Conservation (phyloP, 164 flowering plant genomes). For the Vitis rotundifolia region DNA sequence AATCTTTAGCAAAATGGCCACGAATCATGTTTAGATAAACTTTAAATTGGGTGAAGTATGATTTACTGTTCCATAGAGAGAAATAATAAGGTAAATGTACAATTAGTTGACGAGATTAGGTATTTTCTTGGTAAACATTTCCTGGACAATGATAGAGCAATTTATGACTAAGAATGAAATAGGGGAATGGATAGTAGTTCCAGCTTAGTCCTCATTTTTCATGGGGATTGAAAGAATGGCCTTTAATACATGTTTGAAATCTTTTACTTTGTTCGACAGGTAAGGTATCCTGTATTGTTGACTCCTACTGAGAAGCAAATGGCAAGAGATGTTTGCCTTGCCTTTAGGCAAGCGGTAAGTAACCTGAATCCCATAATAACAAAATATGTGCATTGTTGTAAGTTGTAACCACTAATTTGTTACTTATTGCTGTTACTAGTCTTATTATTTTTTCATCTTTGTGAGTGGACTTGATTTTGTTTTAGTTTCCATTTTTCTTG, state of each 20-base stretch:
- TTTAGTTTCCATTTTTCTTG: not conserved
- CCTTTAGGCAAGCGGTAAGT: constrained; percentile 91
- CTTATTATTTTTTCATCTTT: not conserved
- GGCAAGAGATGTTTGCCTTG: constrained; percentile 96
- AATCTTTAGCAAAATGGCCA: no score
- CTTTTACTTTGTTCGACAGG: constrained; percentile 37
- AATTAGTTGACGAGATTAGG: not conserved
- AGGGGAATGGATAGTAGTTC: not conserved
- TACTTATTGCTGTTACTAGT: not conserved
- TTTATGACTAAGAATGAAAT: not conserved
- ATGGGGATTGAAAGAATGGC: not conserved
- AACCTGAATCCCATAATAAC: not conserved
- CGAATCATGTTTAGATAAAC: no score
- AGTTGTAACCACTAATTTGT: not conserved
- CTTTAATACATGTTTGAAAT: not conserved
- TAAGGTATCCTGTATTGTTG: constrained; percentile 93
- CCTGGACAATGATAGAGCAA: not conserved
- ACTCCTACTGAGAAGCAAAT: constrained; percentile 98
- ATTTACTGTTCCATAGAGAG: not conserved
- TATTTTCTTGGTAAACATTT: not conserved
- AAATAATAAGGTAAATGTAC: not conserved
- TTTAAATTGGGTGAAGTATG: not conserved
- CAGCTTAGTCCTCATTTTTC: not conserved
- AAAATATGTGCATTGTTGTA: not conserved
- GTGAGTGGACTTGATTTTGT: not conserved